Conservation (phyloP, 2,329 filamentous ascomycete genomes). For the Epichloe sibirici region DNA sequence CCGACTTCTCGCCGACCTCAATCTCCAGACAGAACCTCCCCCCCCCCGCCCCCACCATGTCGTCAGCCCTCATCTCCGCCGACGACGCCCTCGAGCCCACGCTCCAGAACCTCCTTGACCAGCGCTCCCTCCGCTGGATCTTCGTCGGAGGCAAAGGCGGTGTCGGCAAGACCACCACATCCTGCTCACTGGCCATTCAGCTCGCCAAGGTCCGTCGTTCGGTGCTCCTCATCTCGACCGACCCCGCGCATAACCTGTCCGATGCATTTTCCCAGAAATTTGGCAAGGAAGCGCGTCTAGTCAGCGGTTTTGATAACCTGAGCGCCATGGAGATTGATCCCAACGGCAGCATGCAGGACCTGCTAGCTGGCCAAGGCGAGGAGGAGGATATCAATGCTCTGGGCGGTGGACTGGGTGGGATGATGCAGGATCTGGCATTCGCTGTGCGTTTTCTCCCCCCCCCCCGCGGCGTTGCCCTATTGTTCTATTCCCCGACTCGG, state of each 20-base stretch:
- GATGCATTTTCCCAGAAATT: slow-evolving; percentile 99
- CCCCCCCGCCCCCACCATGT: slow-evolving; percentile 19
- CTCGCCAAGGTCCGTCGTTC: slow-evolving; percentile 90
- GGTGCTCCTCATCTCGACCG: slow-evolving; percentile 94
- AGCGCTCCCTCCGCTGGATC: slow-evolving; percentile 93
- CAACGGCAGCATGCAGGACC: slow-evolving; percentile 92
- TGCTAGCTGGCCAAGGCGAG: slow-evolving; percentile 66
- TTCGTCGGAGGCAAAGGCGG: slow-evolving; percentile 98
- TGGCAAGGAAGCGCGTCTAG: slow-evolving; percentile 88
- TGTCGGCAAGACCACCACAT: slow-evolving; percentile 98
- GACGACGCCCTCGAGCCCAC: slow-evolving; percentile 80
- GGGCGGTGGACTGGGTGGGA: slow-evolving; percentile 67
- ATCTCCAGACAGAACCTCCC: background rate
- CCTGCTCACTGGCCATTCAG: slow-evolving; percentile 95
- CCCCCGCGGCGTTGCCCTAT: background rate
- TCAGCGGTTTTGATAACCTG: slow-evolving; percentile 86
- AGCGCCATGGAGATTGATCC: slow-evolving; percentile 99
- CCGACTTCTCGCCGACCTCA: background rate
- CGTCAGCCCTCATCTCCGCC: slow-evolving; percentile 28
- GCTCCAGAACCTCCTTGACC: slow-evolving; percentile 88
- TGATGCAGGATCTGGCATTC: slow-evolving; percentile 98
- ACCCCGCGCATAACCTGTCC: slow-evolving; percentile 94
- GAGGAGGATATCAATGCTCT: slow-evolving; percentile 58
- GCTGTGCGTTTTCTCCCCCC: slow-evolving; percentile 46
- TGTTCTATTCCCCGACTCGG: background rate